Percentiles rank a stretch among this genome's conserved stretches.
Conservation (phyloP, 495 filamentous ascomycete genomes). For the Penicillium paradoxum region DNA sequence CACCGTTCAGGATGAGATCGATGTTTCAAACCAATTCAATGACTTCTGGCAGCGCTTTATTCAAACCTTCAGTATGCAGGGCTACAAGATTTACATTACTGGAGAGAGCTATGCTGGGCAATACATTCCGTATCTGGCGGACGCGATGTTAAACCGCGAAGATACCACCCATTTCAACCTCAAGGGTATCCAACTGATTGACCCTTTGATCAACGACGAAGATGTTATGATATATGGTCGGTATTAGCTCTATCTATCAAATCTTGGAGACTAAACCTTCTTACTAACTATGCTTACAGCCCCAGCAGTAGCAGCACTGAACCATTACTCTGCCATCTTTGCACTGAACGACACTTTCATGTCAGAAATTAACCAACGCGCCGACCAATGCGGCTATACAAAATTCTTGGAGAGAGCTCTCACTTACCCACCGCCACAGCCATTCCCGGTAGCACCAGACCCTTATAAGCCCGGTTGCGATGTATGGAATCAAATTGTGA, state of each 20-base stretch:
- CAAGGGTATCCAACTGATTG: slow-evolving; percentile 63
- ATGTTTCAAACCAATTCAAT: slow-evolving; percentile 62
- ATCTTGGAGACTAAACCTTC: not conserved
- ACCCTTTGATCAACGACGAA: slow-evolving; percentile 27
- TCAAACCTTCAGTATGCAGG: slow-evolving; percentile 58
- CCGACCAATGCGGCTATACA: too few species aligned
- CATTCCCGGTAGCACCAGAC: not conserved
- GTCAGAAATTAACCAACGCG: too few species aligned
- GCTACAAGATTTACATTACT: slow-evolving; percentile 61
- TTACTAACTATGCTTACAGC: too few species aligned
- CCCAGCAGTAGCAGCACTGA: too few species aligned
- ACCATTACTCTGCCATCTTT: too few species aligned
- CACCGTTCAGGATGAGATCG: slow-evolving; percentile 58
- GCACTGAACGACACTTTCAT: too few species aligned
- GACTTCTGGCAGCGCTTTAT: slow-evolving; percentile 69
- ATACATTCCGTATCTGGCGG: slow-evolving; percentile 77
- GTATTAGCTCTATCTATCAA: not conserved
- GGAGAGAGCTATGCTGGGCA: slow-evolving; percentile 70
- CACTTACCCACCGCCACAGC: too few species aligned
- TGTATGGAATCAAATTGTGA: slow-evolving; percentile 52
- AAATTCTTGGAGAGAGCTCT: too few species aligned
- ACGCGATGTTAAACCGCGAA: slow-evolving; percentile 65
- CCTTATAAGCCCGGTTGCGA: slow-evolving; percentile 44
- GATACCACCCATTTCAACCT: slow-evolving; percentile 64
- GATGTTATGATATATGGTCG: slow-evolving; percentile 35